phyloP scores from a whole-genome alignment of 78 protist genomes.

The Tieghemostelium lacteum region DNA sequence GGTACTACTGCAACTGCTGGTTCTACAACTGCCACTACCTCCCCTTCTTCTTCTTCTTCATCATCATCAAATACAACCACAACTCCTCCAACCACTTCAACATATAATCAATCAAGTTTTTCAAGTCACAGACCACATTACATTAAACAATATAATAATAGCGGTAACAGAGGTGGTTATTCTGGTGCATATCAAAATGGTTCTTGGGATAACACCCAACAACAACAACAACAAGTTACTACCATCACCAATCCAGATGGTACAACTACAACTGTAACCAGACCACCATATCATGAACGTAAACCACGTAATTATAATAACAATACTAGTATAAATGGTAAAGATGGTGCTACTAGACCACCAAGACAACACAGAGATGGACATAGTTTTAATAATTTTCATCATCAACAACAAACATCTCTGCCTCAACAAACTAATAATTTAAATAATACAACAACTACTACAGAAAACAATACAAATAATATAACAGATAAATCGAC shows the following conservation, averaged over 20 bases:
- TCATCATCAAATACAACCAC: not conserved
- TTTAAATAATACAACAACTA: not conserved
- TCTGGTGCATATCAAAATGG: slow-evolving; percentile 36
- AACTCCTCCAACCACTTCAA: not conserved
- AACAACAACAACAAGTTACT: not conserved
- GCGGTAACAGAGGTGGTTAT: not conserved
- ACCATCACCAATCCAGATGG: not conserved
- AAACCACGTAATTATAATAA: not conserved
- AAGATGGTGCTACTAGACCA: slow-evolving; percentile 44
- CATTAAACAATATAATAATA: not conserved
- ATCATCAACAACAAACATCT: not conserved
- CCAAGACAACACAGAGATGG: slow-evolving; percentile 63
- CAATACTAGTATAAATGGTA: not conserved
- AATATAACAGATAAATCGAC: slow-evolving; percentile 3
- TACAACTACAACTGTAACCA: not conserved
- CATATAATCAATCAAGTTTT: not conserved
- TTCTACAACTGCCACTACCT: not conserved
- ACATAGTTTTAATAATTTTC: not conserved
- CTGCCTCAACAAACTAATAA: slow-evolving; percentile 8
- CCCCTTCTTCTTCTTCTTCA: not conserved
- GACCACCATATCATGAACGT: slow-evolving; percentile 25
- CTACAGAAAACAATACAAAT: slow-evolving; percentile 9
- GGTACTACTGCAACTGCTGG: not conserved
- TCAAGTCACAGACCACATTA: not conserved
- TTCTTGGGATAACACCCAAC: slow-evolving; percentile 25